Conservation (phyloP, 2,329 filamentous ascomycete species). For the Thermoascus crustaceus region DNA sequence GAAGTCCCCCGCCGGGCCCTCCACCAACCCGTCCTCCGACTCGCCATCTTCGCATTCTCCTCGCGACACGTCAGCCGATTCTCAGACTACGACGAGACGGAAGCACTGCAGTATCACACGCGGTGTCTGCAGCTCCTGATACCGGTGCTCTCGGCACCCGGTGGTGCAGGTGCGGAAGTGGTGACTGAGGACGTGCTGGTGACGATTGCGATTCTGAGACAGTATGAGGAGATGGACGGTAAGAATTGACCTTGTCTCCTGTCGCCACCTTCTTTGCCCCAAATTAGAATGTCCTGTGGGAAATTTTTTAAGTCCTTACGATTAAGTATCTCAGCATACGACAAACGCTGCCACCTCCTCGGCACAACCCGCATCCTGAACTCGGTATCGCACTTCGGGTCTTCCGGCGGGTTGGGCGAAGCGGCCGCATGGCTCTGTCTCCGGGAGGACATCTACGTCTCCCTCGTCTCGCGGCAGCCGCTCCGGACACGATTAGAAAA, state of each 20-base stretch:
- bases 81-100: slow-evolving; percentile 14
- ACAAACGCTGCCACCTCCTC: slow-evolving; percentile 28
- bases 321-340: slow-evolving; percentile 14
- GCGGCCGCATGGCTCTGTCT: slow-evolving; percentile 34
- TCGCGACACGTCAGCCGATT: slow-evolving; percentile 25
- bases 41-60: slow-evolving; percentile 26
- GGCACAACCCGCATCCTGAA: slow-evolving; percentile 31
- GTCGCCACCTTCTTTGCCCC: too few species aligned
- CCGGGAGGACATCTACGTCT: slow-evolving; percentile 33
- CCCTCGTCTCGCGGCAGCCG: slow-evolving; percentile 25
- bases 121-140: slow-evolving; percentile 27
- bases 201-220: slow-evolving; percentile 25
- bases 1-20: slow-evolving; percentile 23
- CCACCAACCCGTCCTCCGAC: slow-evolving; percentile 23
- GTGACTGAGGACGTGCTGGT: slow-evolving; percentile 25
- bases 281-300: too few species aligned
- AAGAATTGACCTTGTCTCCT: too few species aligned
- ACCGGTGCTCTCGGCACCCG: slow-evolving; percentile 19
- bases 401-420: slow-evolving; percentile 31
- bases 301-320: not conserved
- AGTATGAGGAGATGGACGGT: slow-evolving; percentile 30
- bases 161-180: slow-evolving; percentile 19
- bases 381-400: slow-evolving; percentile 28
- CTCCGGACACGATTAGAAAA: slow-evolving; percentile 28
- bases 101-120: slow-evolving; percentile 26